Evolutionary conservation across 2,329 filamentous ascomycete genomes (phyloP), one percentile per base, ranked within the genome.

Genomic region (Beauveria rudraprayagi): DNA sequence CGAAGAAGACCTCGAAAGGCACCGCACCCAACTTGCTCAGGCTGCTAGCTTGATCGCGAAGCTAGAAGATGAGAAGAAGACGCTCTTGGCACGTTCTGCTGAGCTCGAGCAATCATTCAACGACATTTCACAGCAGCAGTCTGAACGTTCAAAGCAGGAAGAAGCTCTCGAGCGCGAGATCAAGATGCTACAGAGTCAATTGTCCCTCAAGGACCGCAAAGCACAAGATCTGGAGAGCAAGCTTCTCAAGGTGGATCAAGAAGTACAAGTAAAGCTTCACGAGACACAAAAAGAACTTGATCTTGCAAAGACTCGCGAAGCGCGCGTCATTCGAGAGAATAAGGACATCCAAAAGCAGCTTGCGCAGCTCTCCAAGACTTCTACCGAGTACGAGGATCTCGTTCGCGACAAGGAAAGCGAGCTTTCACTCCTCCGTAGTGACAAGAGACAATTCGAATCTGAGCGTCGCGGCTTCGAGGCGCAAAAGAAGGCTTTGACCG

Each of bases 371-470:
- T 94, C 94, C 0, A 87, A 91, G 54, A 97, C 93, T 0, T 96
- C 93, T 0, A 95, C 92, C 0, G 91, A 92, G 70, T 97, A 96
- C 66, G 94, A 99, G 73, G 93, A 97, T 68, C 83, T 97, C 48
- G 89, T 99, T 26, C 84, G 92, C 26, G 88, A 90, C 62, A 99
- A 97, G 72, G 94, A 99, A 71, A 96, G 92, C 72, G 95, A 99
- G 70, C 79, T 99, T 22, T 83, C 88, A 0, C 82, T 97, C 51
- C 81, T 97, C 40, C 91, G 92, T 67, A 86, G 86, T 11, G 94
- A 99, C 71, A 85, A 92, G 65, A 90, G 89, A 71, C 91, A 88
- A 65, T 88, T 89, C 66, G 90, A 96, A 71, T 85, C 87, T 56
- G 92, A 97, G 68, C 89, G 88, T 34, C 86, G 85, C 64, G 81